A percentile compares a stretch with the other conserved stretches of the same genome.
Conservation (phyloP, 129 eudicot species). For the Chrysanthemum lavandulifolium region DNA sequence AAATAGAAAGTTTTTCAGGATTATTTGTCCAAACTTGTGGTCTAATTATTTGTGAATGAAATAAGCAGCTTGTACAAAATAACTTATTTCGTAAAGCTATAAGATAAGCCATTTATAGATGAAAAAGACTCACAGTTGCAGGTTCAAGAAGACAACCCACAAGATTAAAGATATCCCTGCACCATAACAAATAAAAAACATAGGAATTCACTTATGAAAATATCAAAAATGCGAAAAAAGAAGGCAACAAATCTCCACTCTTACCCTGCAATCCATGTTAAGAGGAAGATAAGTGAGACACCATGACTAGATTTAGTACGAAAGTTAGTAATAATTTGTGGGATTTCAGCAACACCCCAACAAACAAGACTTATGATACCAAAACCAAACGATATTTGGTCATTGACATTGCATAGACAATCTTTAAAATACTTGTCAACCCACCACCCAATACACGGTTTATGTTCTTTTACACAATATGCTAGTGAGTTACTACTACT, state of each 20-base stretch:
- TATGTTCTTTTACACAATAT: constrained; percentile 35
- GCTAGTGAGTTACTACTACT: constrained; percentile 15
- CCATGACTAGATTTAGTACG: constrained; percentile 57
- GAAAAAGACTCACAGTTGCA: constrained; percentile 52
- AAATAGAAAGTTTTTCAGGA: too few relatives aligned
- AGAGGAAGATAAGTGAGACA: constrained; percentile 51
- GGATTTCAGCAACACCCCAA: constrained; percentile 76
- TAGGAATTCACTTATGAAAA: neutral
- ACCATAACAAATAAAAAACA: constrained; percentile 7
- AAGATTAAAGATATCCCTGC: constrained; percentile 75
- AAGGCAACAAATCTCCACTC: constrained; percentile 17
- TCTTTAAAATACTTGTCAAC: constrained; percentile 47
- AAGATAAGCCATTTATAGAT: neutral
- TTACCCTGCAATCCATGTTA: constrained; percentile 66
- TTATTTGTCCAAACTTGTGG: too few relatives aligned
- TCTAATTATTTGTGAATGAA: too few relatives aligned
- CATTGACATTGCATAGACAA: constrained; percentile 49
- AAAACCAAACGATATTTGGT: constrained; percentile 50
- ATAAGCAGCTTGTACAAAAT: too few relatives aligned
- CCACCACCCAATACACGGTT: constrained; percentile 61
- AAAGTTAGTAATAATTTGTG: constrained; percentile 67
- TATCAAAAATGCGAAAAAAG: neutral
- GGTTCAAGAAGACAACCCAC: constrained; percentile 83
- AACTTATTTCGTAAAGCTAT: neutral
- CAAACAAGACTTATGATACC: constrained; percentile 55